Base-by-base conservation (phyloP, 768 basidiomycete genomes). In the Phanerochaete carnosa region DNA sequence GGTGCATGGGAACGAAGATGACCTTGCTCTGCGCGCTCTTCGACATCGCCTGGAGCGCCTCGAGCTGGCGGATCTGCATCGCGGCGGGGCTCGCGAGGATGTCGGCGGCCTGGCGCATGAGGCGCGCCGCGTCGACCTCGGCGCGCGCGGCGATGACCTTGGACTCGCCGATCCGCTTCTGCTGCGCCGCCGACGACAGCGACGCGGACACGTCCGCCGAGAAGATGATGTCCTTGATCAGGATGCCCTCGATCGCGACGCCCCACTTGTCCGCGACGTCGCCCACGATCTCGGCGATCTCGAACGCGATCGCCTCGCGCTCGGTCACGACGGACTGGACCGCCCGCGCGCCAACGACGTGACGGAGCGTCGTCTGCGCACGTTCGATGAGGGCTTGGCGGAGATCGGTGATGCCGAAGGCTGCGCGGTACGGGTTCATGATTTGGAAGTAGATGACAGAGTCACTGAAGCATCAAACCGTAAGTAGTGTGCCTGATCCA, bases 251-350 rank as follows among this genome's bases (percentile, higher is more conserved):
- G 72, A 98, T 95, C 29, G 90, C 82, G 45, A 98, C 96, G 72
- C 96, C 96, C 96, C 96, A 98, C 73, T 93, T 93, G 76, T 93
- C 92, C 16, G 92, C 91, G 46, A 94, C 83, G 72, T 94, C 90
- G 28, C 89, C 91, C 30, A 98, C 94, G 59, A 97, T 95, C 74
- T 96, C 93, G 56, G 94, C 96, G 63, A 98, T 97, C 75, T 98
- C 95, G 69, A 90, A 89, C 11, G 95, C 95, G 64, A 97, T 94
- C 45, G 90, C 94, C 69, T 98, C 96, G 62, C 96, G 92, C 76
- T 98, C 96, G 2, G 95, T 96, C 62, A 98, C 93, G 60, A 98
- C 91, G 67, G 85, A 88, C 75, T 98, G 96, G n/a, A 98, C 92
- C 0, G 90, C 88, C 25, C 94, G 89, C 2, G 94, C 92, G 64